Evolutionary conservation across 345 rosid genomes (phyloP).

Genomic region (Salix exigua): DNA sequence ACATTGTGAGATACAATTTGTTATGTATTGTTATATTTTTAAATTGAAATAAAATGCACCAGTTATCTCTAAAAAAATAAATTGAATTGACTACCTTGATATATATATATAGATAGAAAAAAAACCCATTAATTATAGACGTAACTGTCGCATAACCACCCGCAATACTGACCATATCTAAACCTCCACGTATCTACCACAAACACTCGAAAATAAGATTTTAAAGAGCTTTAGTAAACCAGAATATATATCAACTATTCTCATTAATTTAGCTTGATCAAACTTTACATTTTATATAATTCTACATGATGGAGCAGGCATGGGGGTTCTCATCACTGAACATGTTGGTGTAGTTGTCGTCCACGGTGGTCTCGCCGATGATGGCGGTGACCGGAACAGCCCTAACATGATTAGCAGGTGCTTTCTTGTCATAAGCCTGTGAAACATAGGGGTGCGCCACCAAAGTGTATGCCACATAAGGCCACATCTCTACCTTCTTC

Average conservation of each 20-base stretch:
- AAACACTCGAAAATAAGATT: not conserved
- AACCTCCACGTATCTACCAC: not conserved
- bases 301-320: conserved; percentile 72
- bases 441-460: conserved; percentile 71
- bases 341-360: conserved; percentile 53
- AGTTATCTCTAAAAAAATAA: too few species aligned
- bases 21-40: too few species aligned
- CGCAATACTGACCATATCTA: not conserved
- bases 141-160: not conserved
- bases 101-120: too few species aligned
- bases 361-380: conserved; percentile 53
- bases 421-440: conserved; percentile 90
- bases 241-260: not conserved
- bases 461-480: conserved; percentile 69
- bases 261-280: not conserved
- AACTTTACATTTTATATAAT: not conserved
- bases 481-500: conserved; percentile 93
- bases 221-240: not conserved
- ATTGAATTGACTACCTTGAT: too few species aligned
- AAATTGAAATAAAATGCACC: too few species aligned
- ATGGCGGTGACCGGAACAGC: conserved; percentile 46
- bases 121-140: not conserved
- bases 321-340: conserved; percentile 85
- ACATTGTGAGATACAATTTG: too few species aligned
- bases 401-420: conserved; percentile 74